phyloP scores from a whole-genome alignment of 2,329 filamentous ascomycete genomes.

The Trichoderma guizhouense region DNA sequence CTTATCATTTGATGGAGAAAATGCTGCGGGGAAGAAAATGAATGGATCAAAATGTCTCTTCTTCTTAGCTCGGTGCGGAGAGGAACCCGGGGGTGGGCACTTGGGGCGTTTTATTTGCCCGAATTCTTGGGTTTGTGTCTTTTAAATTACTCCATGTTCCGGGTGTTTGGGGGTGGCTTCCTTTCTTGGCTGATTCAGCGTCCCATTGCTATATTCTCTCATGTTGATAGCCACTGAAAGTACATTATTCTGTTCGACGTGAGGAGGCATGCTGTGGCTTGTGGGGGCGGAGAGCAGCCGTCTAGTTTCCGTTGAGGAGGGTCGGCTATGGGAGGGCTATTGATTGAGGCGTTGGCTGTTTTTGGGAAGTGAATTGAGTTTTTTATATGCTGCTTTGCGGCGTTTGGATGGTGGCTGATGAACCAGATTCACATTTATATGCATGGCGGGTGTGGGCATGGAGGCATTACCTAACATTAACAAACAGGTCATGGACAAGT shows the following conservation, averaged over 20 bases:
- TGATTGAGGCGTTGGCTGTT: background rate
- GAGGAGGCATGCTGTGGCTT: background rate
- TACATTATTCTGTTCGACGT: background rate
- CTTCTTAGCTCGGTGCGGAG: background rate
- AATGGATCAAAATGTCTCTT: background rate
- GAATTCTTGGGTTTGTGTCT: background rate
- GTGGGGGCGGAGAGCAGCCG: background rate
- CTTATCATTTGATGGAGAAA: background rate
- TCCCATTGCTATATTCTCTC: background rate
- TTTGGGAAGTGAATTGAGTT: background rate
- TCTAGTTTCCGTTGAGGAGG: background rate
- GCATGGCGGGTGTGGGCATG: background rate
- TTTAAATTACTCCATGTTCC: background rate
- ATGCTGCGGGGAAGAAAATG: background rate
- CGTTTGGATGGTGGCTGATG: background rate
- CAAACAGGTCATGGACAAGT: background rate
- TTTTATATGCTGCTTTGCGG: background rate
- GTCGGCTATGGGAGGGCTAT: background rate
- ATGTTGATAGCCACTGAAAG: background rate
- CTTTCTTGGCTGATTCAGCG: background rate
- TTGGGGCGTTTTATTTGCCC: background rate
- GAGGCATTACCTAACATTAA: background rate
- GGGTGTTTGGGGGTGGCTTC: background rate
- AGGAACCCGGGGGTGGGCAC: background rate
- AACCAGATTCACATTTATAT: background rate